These are phyloP conservation scores for Rhododendron ferrugineum DNA, from an alignment of 148 eudicot genomes.

Conservation along the genomic window DNA sequence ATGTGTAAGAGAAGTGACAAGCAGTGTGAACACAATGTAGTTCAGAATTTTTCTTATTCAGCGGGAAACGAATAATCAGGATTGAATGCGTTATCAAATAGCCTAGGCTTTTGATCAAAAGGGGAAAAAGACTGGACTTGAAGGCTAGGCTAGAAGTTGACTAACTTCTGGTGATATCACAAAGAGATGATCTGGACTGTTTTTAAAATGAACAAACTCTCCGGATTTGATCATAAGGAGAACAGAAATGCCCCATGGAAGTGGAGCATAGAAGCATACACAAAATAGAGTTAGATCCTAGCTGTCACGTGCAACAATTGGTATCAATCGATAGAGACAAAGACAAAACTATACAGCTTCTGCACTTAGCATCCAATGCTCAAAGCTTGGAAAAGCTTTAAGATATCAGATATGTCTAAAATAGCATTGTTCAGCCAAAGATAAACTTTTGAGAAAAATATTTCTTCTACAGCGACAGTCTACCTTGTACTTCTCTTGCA, in stretches of 20 bases:
- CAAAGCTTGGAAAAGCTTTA: background rate
- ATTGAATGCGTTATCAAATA: background rate
- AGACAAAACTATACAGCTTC: background rate
- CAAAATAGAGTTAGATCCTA: background rate
- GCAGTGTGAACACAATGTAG: background rate
- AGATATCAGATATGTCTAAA: background rate
- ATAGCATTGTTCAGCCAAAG: background rate
- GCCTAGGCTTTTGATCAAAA: background rate
- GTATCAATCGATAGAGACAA: background rate
- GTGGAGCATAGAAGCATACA: background rate
- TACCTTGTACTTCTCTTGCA: slow-evolving; percentile 85
- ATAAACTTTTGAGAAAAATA: background rate
- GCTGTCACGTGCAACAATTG: background rate
- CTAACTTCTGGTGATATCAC: background rate
- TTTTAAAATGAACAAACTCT: background rate
- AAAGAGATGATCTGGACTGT: background rate
- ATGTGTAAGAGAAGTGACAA: background rate
- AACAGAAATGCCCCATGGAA: background rate
- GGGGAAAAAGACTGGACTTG: background rate
- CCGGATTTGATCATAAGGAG: background rate
- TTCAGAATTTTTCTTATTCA: background rate
- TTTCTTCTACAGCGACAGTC: background rate
- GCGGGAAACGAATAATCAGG: background rate
- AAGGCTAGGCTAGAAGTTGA: background rate
- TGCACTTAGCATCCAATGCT: background rate